Evolutionary conservation across 2,329 filamentous ascomycete genomes (phyloP).

Genomic region (Claviceps monticola): DNA sequence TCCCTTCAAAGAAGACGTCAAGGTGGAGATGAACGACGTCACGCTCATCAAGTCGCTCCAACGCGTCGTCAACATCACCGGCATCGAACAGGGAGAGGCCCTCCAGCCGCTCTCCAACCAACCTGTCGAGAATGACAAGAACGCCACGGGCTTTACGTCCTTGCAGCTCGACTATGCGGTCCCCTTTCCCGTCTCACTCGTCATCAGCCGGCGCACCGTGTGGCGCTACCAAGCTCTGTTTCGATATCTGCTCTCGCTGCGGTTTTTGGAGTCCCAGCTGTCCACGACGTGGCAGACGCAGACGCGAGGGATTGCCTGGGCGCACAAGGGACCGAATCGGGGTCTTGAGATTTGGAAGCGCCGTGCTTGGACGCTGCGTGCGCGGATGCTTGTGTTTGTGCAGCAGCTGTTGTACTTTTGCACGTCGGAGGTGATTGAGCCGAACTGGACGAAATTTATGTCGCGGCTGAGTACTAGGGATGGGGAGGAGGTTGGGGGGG

Average conservation of each 20-base stretch:
- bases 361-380: conserved; percentile 77
- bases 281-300: conserved; percentile 85
- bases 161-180: conserved; percentile 89
- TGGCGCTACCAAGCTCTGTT: conserved; percentile 94
- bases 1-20: conserved; percentile 96
- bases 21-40: conserved; percentile 92
- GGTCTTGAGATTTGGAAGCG: conserved; percentile 85
- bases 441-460: conserved; percentile 93
- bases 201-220: conserved; percentile 93
- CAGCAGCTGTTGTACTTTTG: conserved; percentile 96
- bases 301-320: conserved; percentile 68
- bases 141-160: conserved; percentile 81
- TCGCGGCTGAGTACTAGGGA: conserved; percentile 58
- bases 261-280: conserved; percentile 77
- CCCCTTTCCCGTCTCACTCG: conserved; percentile 87
- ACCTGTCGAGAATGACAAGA: conserved; percentile 66
- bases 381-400: conserved; percentile 92
- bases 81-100: conserved; percentile 79
- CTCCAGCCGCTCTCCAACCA: conserved; percentile 59
- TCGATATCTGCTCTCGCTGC: conserved; percentile 78
- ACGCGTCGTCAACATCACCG: conserved; percentile 91
- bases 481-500: conserved; percentile 6
- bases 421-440: conserved; percentile 92
- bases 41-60: conserved; percentile 88
- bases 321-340: conserved; percentile 58